Evolutionary conservation across 1,139 yeast species (phyloP), one percentile per base, ranked within the genome.

Genomic region (Candida sanyaensis): DNA sequence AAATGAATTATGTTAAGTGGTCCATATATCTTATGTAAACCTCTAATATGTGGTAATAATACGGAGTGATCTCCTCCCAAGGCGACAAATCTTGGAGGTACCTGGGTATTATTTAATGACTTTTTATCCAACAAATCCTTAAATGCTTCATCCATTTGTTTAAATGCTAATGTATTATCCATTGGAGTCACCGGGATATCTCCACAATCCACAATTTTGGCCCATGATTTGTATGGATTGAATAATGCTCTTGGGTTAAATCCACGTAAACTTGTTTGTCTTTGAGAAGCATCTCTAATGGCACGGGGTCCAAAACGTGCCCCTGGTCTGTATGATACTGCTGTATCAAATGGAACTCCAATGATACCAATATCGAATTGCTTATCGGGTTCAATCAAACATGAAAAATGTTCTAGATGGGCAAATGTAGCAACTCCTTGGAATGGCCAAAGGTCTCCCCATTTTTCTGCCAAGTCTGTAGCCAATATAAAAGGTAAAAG

Each of bases 301-400:
- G 90, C 88, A 44, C 88, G 70, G 3, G 95, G 95, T 1, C 95
- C 95, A 64, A 87, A 87, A 49, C 95, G 69, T 5, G 95, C 91
- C 17, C 93, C 92, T 0, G 89, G 80, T 50, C 92, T 71, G 61
- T 83, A 86, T 1, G 89, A 80, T 0, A 82, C 82, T 0, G 90
- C 91, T 4, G 92, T 86, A 58, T 86, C 93, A 58, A 86, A 86
- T 1, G 93, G 93, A 5, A 84, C 87, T 8, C 93, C 93, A 51
- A 87, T 75, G 23, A 87, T 58, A 1, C 84, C 95, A 46, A 87
- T 75, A 57, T 87, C 95, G 56, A 75, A 86, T 1, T 67, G 56
- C 4, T 64, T 58, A 1, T 73, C 75, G 2, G 78, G 69, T 43
- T 81, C 67, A 7, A 80, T 49, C 31, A 87, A 71, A 59, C 95